A percentile compares a stretch with the other conserved stretches of the same genome.
phyloP scores from a whole-genome alignment of 257 asterid species.

The Solanum virginianum region DNA sequence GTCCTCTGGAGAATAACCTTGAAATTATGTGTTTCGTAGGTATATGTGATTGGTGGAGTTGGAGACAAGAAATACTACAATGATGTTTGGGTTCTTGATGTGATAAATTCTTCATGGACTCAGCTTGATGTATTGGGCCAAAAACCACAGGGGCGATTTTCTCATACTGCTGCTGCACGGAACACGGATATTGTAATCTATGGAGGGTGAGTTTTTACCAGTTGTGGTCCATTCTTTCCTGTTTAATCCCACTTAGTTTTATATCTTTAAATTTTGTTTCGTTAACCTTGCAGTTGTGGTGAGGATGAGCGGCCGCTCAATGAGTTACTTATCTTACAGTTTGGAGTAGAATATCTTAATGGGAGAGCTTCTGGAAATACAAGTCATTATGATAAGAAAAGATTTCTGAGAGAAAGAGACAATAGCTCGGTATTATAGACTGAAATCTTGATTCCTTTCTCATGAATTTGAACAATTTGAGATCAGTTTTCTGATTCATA shows the following conservation, averaged over 20 bases:
- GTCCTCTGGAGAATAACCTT: neutral
- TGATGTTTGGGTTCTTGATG: slow-evolving; percentile 78
- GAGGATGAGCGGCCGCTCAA: slow-evolving; percentile 88
- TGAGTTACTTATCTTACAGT: slow-evolving; percentile 63
- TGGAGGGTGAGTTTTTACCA: slow-evolving; percentile 59
- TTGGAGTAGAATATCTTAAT: slow-evolving; percentile 16
- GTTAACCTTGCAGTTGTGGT: slow-evolving; percentile 55
- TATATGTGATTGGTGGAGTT: slow-evolving; percentile 81
- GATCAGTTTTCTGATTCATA: neutral
- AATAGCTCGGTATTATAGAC: neutral
- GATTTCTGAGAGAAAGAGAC: slow-evolving; percentile 19
- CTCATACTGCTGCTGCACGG: slow-evolving; percentile 68
- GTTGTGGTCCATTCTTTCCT: neutral
- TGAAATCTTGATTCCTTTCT: neutral
- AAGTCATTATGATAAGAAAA: slow-evolving; percentile 23
- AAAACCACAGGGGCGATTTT: slow-evolving; percentile 72
- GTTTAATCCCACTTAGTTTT: neutral
- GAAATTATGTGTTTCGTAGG: slow-evolving; percentile 17
- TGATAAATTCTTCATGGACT: slow-evolving; percentile 47
- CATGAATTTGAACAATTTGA: neutral
- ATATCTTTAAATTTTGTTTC: neutral
- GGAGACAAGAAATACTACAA: slow-evolving; percentile 71
- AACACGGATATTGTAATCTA: slow-evolving; percentile 53
- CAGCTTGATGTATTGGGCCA: slow-evolving; percentile 41
- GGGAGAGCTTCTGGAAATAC: slow-evolving; percentile 16